Percentiles rank a stretch among this genome's conserved stretches.
phyloP scores from a whole-genome alignment of 192 early-diverging fungal genomes.

The Entomortierella parvispora region DNA sequence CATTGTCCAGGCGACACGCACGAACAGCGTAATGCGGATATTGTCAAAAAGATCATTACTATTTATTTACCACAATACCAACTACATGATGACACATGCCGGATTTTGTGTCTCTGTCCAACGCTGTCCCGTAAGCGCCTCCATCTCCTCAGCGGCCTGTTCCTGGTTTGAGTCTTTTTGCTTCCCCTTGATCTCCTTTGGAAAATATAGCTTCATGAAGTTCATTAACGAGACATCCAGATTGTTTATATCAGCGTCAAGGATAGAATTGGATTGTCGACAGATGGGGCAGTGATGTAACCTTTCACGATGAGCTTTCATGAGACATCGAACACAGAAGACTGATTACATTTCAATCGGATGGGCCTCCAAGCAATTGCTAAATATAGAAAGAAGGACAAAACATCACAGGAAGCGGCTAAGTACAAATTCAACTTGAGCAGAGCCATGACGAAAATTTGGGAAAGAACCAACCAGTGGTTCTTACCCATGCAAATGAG shows the following conservation, averaged over 20 bases:
- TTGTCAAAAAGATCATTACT: no score
- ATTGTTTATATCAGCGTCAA: constrained; percentile 65
- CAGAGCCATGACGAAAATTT: not conserved
- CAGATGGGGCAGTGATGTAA: constrained; percentile 82
- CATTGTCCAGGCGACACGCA: no score
- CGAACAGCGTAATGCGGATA: no score
- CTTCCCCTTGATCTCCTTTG: constrained; percentile 79
- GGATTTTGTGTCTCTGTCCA: constrained; percentile 13
- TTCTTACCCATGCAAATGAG: constrained; percentile 76
- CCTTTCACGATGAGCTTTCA: constrained; percentile 73
- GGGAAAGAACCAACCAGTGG: constrained; percentile 9
- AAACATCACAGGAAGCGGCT: no score
- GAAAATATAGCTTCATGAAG: constrained; percentile 82
- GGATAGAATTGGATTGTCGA: constrained; percentile 67
- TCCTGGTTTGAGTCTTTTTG: constrained; percentile 70
- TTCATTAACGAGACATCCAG: constrained; percentile 74
- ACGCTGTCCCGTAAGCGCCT: constrained; percentile 61
- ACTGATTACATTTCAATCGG: constrained; percentile 79
- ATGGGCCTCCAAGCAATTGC: constrained; percentile 82
- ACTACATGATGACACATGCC: constrained; percentile 47
- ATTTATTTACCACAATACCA: no score
- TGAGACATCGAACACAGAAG: constrained; percentile 83
- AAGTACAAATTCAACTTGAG: no score
- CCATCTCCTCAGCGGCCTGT: constrained; percentile 71
- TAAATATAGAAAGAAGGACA: no score